phyloP scores from a whole-genome alignment of 371 early-diverging fungal genomes.

The Mortierella sp. region DNA sequence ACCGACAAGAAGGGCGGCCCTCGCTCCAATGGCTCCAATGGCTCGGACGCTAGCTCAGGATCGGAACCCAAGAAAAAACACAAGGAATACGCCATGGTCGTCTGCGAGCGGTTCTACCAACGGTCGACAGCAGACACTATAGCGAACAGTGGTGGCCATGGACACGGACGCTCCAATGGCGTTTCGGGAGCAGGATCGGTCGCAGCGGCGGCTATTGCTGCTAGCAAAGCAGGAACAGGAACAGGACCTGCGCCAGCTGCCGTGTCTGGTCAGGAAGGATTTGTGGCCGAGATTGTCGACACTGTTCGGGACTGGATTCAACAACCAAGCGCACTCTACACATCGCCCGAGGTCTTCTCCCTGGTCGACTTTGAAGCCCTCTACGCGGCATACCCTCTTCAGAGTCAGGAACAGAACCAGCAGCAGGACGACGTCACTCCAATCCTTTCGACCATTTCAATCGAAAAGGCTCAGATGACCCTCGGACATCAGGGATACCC shows the following conservation, averaged over 20 bases:
- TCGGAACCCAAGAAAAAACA: constrained; percentile 61
- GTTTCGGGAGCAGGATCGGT: constrained; percentile 52
- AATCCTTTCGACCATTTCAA: constrained; percentile 60
- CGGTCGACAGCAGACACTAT: constrained; percentile 47
- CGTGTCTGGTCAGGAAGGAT: constrained; percentile 32
- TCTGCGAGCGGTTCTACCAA: constrained; percentile 54
- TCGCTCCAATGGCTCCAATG: constrained; percentile 20
- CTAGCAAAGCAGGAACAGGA: constrained; percentile 52
- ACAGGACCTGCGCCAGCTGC: constrained; percentile 23
- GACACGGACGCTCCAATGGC: constrained; percentile 21
- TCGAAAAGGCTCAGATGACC: constrained; percentile 71
- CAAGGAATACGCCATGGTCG: constrained; percentile 55
- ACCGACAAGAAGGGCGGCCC: constrained; percentile 44
- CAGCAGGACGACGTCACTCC: constrained; percentile 52
- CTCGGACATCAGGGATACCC: constrained; percentile 78
- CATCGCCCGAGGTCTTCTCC: constrained; percentile 56
- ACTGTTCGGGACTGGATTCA: constrained; percentile 58
- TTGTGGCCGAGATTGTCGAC: constrained; percentile 52
- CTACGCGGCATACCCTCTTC: constrained; percentile 65
- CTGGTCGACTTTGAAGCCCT: constrained; percentile 57
- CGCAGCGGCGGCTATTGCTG: constrained; percentile 55
- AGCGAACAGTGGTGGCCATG: constrained; percentile 17
- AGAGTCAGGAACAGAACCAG: constrained; percentile 41
- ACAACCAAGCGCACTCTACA: constrained; percentile 54
- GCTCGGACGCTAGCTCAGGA: constrained; percentile 21